Base-by-base conservation (phyloP, 2,329 filamentous ascomycete genomes). In the Nemania sp. region DNA sequence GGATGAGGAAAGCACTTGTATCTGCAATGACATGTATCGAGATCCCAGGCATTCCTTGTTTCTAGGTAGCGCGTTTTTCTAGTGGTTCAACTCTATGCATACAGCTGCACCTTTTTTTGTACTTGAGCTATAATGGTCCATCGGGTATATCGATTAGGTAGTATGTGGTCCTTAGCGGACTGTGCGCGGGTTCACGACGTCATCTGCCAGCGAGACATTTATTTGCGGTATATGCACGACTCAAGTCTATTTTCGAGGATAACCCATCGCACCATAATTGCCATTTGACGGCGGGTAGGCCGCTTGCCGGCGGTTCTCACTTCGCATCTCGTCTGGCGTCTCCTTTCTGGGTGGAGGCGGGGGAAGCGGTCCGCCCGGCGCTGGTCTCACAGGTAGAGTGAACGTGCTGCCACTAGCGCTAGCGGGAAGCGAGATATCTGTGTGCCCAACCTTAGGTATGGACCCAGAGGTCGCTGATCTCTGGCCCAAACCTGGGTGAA, bases 371-470 rank as follows among this genome's bases (percentile, higher is more conserved):
- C 86, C 87, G 8, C 83, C 86, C 45, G 89, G 88, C 32, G 86
- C 89, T 52, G 87, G 84, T 54, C 91, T 87, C 66, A 92, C 86
- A 0, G 91, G 90, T 56, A 93, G 81, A 41, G 85, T 87, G 63
- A 91, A 90, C 2, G 86, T 88, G 18, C 82, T 78, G 59, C 80
- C 80, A 67, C 80, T 84, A 51, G 82, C 81, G 72, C 83, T 85
- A 62, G 81, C 76, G 62, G 79, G 65, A 72, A 76, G 73, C 73
- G 72, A 79, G 63, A 71, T 74, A 72, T 74, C 77, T 10, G 78
- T 74, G n/a, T 77, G 75, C 15, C 81, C 79, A 55, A 80, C 74
- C 74, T 85, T 85, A 32, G 86, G 86, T 68, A 87, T 82, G 45
- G 86, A 87, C 70, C 85, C 85, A 52, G 86, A 83, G 5, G 85